Evolutionary conservation across 169 alveolate genomes (phyloP).

Genomic region (Sarcocystis neurona): DNA sequence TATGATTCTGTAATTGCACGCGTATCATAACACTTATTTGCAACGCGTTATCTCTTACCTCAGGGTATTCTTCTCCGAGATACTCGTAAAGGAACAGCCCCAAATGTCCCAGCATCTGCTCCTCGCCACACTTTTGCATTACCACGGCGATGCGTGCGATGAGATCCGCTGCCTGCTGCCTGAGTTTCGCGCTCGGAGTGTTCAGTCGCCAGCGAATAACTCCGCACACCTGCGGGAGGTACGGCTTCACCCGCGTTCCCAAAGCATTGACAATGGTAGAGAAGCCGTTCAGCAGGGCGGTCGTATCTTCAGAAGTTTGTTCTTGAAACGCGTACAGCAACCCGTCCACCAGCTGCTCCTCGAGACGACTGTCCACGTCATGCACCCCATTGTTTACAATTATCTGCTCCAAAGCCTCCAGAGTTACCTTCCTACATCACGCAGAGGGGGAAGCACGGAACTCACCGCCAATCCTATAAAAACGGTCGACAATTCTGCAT

Average conservation of each 20-base stretch:
- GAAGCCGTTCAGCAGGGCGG: constrained; percentile 94
- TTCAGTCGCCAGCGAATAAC: constrained; percentile 94
- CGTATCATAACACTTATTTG: no score
- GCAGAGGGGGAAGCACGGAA: neutral
- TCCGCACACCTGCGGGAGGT: constrained; percentile 98
- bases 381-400: constrained; percentile 91
- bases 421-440: constrained; percentile 91
- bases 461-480: no score
- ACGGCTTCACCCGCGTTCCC: constrained; percentile 95
- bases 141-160: constrained; percentile 95
- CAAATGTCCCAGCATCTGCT: constrained; percentile 95
- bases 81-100: constrained; percentile 97
- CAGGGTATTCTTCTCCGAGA: constrained; percentile 99
- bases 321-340: constrained; percentile 97
- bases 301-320: constrained; percentile 94
- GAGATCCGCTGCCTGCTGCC: constrained; percentile 99
- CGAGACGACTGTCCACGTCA: constrained; percentile 94
- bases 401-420: constrained; percentile 96
- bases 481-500: no score
- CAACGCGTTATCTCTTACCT: no score
- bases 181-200: constrained; percentile 93
- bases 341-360: constrained; percentile 98
- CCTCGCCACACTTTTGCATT: constrained; percentile 97
- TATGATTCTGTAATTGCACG: no score
- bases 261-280: constrained; percentile 96